Evolutionary conservation across 345 rosid species (phyloP).

Genomic region (Sisymbrium altissimum): DNA sequence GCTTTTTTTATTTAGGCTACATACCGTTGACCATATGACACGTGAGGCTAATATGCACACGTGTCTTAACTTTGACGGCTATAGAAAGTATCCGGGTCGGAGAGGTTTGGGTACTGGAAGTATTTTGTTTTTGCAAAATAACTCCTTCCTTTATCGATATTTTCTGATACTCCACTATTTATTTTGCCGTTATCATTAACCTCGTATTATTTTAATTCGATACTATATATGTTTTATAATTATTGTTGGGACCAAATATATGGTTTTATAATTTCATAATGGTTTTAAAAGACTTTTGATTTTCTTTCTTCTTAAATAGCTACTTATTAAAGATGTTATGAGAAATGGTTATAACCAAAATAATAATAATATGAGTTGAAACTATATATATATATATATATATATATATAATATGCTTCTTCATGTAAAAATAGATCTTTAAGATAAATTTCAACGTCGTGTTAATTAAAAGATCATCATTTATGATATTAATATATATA

Average conservation of each 20-base stretch:
- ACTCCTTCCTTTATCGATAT: neutral
- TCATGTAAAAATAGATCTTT: neutral
- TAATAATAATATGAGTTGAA: no score
- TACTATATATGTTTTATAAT: no score
- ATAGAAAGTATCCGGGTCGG: neutral
- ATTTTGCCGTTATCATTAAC: neutral
- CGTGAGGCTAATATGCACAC: constrained; percentile 18
- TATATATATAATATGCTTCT: neutral
- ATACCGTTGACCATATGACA: constrained; percentile 32
- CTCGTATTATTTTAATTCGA: neutral
- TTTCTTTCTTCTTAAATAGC: no score
- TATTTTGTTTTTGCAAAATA: neutral
- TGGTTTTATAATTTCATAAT: neutral
- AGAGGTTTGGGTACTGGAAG: neutral
- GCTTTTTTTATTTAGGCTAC: neutral
- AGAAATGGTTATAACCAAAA: neutral
- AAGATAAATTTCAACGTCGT: no score
- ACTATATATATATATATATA: no score
- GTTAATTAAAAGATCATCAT: no score
- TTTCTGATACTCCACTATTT: neutral
- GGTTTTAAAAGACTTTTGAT: no score
- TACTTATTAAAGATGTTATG: neutral
- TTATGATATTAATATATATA: no score
- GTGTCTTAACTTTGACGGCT: constrained; percentile 25
- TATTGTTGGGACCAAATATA: no score